Evolutionary conservation across 2,329 filamentous ascomycete genomes (phyloP), one percentile per base, ranked within the genome.

Genomic region (Aspergillus sp.): DNA sequence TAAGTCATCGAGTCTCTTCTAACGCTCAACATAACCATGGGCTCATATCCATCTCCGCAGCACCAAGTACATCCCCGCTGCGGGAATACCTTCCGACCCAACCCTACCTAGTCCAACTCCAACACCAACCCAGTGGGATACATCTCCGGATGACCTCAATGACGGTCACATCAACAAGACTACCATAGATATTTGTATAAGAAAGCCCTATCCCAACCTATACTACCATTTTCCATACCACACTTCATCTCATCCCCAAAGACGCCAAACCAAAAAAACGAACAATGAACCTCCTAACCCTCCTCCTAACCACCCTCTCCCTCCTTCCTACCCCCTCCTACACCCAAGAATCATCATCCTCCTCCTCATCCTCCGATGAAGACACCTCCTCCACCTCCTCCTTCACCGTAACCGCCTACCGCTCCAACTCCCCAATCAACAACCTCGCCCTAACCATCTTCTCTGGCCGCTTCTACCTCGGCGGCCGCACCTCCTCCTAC

Each of bases 381-480:
- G 15, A 7, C 13, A 47, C 39, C 17, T 32, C 53, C 11, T 30
- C 36, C 41, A 21, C 50, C 19, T 47, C 51, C 8, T 21, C 76
- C 65, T 82, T 82, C 66, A 70, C 67, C 50, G 76, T 81, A 67
- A 75, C 78, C 25, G 72, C 78, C 69, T 66, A 75, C 50, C 78
- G 77, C 67, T 79, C 77, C 52, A 79, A 72, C 48, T 81, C 80
- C 3, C 77, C 77, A 25, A 76, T 85, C 62, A 80, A 86, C 68
- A 70, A 78, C 11, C 72, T 73, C 32, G 64, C 73, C 11, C 69
- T 85, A 60, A 79, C 78, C 42, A 83, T 83, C 39, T 71, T 72
- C 17, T 76, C 76, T 21, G 66, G 69, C 27, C 73, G 75, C 55
- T 84, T 86, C 75, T 84, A 73, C 66, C 72, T 85, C 54, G 83